Percentiles rank a stretch among this genome's conserved stretches.
Evolutionary conservation across 768 basidiomycete species (phyloP).

Genomic region (Brasilioporus rufonigricans): DNA sequence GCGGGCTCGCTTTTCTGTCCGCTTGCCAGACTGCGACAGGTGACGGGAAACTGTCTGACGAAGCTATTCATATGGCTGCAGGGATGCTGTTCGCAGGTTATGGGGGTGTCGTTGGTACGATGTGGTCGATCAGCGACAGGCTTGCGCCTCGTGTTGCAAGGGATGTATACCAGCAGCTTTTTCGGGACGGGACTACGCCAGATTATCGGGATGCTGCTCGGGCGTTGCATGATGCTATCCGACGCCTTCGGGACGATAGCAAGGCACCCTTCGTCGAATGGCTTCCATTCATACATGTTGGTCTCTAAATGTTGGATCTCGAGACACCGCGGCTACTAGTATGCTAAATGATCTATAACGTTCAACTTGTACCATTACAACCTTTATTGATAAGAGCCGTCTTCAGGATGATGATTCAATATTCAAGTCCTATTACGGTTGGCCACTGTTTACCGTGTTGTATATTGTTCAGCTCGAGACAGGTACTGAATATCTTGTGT

Average conservation of each 20-base stretch:
- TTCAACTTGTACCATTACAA: too few relatives aligned
- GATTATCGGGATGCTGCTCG: constrained; percentile 4
- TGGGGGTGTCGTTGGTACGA: constrained; percentile 37
- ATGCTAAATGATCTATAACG: too few relatives aligned
- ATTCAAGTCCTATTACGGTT: too few relatives aligned
- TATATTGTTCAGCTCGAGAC: too few relatives aligned
- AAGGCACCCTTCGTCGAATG: not conserved
- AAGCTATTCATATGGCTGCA: not conserved
- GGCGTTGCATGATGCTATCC: not conserved
- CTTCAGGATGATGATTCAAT: too few relatives aligned
- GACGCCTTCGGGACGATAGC: not conserved
- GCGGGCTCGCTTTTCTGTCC: not conserved
- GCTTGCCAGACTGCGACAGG: not conserved
- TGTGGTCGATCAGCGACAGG: constrained; percentile 44
- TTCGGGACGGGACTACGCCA: not conserved
- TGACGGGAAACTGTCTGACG: not conserved
- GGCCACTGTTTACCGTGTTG: too few relatives aligned
- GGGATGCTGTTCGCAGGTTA: constrained; percentile 30
- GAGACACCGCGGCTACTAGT: too few relatives aligned
- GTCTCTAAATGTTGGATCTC: too few relatives aligned
- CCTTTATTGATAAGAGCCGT: too few relatives aligned
- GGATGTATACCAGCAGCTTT: not conserved
- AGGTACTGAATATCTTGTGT: too few relatives aligned
- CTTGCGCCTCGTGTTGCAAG: constrained; percentile 35
- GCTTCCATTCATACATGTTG: not conserved